Evolutionary conservation across 345 rosid species (phyloP).

Genomic region (Orychophragmus violaceus): DNA sequence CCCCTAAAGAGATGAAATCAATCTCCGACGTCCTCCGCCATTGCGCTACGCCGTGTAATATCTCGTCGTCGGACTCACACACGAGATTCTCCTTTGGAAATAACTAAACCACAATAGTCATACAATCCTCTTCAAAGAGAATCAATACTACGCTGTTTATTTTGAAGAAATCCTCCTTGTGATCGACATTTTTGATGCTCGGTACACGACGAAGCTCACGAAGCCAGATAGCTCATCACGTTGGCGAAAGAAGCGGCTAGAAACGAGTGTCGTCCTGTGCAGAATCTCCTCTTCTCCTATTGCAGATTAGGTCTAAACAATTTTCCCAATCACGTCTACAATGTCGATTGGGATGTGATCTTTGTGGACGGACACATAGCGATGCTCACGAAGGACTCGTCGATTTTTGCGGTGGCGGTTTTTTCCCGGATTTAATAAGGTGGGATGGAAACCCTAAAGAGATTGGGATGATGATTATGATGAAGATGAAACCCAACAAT

Average conservation of each 20-base stretch:
- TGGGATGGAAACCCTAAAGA: no score
- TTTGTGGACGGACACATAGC: no score
- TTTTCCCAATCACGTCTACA: slow-evolving; percentile 84
- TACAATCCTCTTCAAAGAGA: slow-evolving; percentile 78
- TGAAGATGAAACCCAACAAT: no score
- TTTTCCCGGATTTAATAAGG: slow-evolving; percentile 75
- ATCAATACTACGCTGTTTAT: slow-evolving; percentile 84
- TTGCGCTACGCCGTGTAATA: slow-evolving; percentile 78
- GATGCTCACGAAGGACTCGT: slow-evolving; percentile 43
- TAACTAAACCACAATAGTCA: slow-evolving; percentile 77
- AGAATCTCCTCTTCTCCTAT: slow-evolving; percentile 77
- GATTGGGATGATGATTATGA: no score
- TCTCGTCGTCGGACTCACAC: slow-evolving; percentile 81
- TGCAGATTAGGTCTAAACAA: slow-evolving; percentile 77
- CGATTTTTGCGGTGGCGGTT: slow-evolving; percentile 85
- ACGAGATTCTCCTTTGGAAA: slow-evolving; percentile 89
- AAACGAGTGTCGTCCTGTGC: slow-evolving; percentile 84
- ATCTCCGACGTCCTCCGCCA: no score
- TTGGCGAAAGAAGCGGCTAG: slow-evolving; percentile 45
- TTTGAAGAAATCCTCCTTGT: slow-evolving; percentile 80
- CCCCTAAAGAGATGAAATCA: no score
- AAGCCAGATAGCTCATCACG: slow-evolving; percentile 49
- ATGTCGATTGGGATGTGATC: slow-evolving; percentile 91
- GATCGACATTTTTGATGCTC: slow-evolving; percentile 78
- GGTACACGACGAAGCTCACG: slow-evolving; percentile 69